Conservation (phyloP, 306 rosid species). For the Fagus crenata region DNA sequence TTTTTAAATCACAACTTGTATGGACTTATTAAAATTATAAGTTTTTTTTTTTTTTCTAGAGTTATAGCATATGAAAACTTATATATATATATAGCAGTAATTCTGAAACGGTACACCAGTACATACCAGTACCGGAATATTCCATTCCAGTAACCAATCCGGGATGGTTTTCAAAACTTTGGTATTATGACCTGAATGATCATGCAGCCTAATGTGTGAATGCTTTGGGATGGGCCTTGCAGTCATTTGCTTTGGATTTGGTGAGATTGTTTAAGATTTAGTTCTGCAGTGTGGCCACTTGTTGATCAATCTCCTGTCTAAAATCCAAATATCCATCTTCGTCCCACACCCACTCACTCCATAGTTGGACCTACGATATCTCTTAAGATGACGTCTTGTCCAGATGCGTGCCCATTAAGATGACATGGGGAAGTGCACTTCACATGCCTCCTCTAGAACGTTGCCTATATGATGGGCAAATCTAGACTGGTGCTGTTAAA, state of each 20-base stretch:
- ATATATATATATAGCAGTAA: too few species aligned
- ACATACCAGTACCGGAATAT: too few species aligned
- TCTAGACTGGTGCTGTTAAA: neutral
- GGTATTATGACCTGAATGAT: neutral
- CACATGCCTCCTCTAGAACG: neutral
- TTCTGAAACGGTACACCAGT: too few species aligned
- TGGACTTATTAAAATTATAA: too few species aligned
- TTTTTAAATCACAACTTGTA: too few species aligned
- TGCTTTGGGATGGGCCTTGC: conserved; percentile 3
- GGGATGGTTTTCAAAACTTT: too few species aligned
- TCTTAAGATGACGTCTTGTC: neutral
- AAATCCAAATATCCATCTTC: too few species aligned
- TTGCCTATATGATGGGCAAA: neutral
- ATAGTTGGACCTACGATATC: neutral
- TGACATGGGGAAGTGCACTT: neutral
- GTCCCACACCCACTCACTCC: too few species aligned
- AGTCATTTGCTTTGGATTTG: neutral
- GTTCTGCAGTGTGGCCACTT: neutral
- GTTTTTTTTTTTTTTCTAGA: too few species aligned
- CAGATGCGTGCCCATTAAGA: neutral
- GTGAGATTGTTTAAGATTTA: neutral
- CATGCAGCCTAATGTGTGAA: neutral
- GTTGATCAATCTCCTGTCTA: too few species aligned
- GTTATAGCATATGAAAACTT: too few species aligned
- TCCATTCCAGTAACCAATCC: too few species aligned